A percentile compares a stretch with the other conserved stretches of the same genome.
Conservation (phyloP, 805 yeast species). For the Wickerhamiella brachini region DNA sequence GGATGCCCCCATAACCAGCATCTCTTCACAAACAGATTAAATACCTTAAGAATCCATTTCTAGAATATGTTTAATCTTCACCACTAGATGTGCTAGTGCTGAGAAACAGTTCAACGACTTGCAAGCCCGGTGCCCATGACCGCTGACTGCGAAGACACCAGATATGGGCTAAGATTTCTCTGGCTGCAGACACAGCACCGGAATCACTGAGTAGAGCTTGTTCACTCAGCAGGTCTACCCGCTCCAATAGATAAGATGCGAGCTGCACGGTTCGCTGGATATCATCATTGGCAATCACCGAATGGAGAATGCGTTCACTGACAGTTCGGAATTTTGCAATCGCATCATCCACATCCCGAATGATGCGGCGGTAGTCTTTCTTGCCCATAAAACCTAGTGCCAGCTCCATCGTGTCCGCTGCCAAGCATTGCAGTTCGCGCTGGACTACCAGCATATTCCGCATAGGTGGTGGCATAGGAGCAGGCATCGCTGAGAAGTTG, state of each 20-base stretch:
- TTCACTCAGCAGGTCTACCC: neutral
- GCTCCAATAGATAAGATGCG: neutral
- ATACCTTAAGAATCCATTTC: too few species aligned
- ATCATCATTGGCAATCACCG: neutral
- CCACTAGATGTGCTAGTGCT: too few species aligned
- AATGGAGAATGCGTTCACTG: neutral
- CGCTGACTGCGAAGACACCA: neutral
- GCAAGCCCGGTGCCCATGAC: neutral
- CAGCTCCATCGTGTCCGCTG: neutral
- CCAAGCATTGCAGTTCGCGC: neutral
- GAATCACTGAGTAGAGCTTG: neutral
- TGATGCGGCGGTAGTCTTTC: neutral
- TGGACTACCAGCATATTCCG: neutral
- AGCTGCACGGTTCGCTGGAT: neutral
- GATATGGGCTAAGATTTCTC: neutral
- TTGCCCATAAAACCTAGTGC: neutral
- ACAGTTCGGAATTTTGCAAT: neutral
- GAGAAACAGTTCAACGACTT: neutral
- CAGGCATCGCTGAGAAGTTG: neutral
- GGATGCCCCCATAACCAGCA: too few species aligned
- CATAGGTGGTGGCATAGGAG: neutral
- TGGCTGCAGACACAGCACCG: neutral
- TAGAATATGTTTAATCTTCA: too few species aligned
- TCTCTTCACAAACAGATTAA: too few species aligned
- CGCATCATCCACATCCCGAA: neutral